Evolutionary conservation across 176 grass and related monocot genomes (phyloP), one percentile per base, ranked within the genome.

Genomic region (Aegilops speltoides): DNA sequence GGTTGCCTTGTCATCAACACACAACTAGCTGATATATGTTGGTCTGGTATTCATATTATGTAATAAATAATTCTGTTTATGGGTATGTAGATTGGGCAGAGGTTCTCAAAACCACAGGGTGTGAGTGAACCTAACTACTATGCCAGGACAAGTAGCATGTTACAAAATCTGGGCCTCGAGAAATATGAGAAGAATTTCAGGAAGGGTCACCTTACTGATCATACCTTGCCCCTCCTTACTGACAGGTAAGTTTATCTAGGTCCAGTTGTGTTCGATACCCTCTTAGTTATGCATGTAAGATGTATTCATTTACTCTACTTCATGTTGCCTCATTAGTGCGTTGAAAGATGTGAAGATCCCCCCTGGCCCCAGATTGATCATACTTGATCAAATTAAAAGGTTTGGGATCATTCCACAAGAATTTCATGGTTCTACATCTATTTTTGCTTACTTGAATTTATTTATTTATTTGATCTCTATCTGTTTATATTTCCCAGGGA

Each of bases 141-240:
- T 68, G 91, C 87, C 36, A 85, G 31, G 77, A 89, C 97, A 83
- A 96, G 90, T 86, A 89, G 62, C 72, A 91, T 96, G 92, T 59
- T 99, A 71, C 59, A 89, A n/a, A 86, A 74, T 69, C 85, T 98
- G 5, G 96, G 96, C 50, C 94, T 99, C 28, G 85, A 96, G 80
- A 99, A 93, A 37, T 96, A 96, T 74, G 92, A 99, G 76, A 99
- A 96, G 63, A 94, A 99, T 76, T 96, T 98, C 79, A 98, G 93
- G 88, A 96, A 90, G 83, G 97, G 97, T 43, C 87, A 91, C 69
- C 97, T 98, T 73, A 94, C 76, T 33, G 93, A 96, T 93, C 82
- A 78, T 84, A 99, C 97, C 23, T 86, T 99, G 74, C 87, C 97
- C 38, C 90, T 96, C 57, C 92, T 99, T 54, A 96, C 88, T 10